phyloP scores from a whole-genome alignment of 2,329 filamentous ascomycete genomes.

The Aspergillus puulaauensis region DNA sequence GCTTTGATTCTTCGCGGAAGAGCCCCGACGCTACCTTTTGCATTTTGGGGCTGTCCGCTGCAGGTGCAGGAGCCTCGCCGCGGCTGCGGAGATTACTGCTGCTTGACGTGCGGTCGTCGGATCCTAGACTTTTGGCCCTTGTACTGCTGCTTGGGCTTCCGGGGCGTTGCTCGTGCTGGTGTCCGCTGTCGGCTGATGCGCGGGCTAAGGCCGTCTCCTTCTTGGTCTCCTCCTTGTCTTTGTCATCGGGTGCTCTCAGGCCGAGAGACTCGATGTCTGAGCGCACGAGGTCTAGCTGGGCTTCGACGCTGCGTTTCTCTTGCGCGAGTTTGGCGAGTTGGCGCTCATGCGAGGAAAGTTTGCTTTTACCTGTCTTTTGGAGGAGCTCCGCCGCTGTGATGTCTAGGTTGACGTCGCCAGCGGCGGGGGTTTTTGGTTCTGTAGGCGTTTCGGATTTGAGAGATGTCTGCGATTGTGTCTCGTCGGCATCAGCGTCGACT shows the following conservation, averaged over 20 bases:
- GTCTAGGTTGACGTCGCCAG: slow-evolving; percentile 21
- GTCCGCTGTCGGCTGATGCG: slow-evolving; percentile 15
- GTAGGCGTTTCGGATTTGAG: slow-evolving; percentile 21
- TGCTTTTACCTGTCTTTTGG: slow-evolving; percentile 28
- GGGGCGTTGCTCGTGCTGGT: slow-evolving; percentile 12
- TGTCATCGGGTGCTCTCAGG: slow-evolving; percentile 7
- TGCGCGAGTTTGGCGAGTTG: slow-evolving; percentile 44
- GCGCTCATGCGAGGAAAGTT: slow-evolving; percentile 40
- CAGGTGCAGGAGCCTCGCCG: slow-evolving; percentile 12
- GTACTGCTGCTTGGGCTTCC: neutral
- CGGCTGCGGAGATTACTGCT: slow-evolving; percentile 14
- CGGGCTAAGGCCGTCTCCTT: neutral
- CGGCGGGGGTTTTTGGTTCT: slow-evolving; percentile 18
- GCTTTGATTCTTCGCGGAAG: slow-evolving; percentile 35
- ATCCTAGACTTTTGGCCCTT: neutral
- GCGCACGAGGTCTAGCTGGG: slow-evolving; percentile 36
- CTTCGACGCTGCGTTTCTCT: slow-evolving; percentile 40
- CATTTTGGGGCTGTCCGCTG: slow-evolving; percentile 18
- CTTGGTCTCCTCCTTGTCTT: slow-evolving; percentile 19
- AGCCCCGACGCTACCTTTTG: slow-evolving; percentile 33
- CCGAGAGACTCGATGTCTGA: slow-evolving; percentile 33
- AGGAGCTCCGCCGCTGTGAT: slow-evolving; percentile 25
- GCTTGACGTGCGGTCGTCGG: slow-evolving; percentile 14
- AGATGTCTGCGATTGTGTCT: slow-evolving; percentile 17
- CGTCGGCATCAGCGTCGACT: slow-evolving; percentile 1